These are phyloP conservation scores for Magnusiomyces clavatus DNA, from an alignment of 1,139 yeast species.

Conservation along the genomic window DNA sequence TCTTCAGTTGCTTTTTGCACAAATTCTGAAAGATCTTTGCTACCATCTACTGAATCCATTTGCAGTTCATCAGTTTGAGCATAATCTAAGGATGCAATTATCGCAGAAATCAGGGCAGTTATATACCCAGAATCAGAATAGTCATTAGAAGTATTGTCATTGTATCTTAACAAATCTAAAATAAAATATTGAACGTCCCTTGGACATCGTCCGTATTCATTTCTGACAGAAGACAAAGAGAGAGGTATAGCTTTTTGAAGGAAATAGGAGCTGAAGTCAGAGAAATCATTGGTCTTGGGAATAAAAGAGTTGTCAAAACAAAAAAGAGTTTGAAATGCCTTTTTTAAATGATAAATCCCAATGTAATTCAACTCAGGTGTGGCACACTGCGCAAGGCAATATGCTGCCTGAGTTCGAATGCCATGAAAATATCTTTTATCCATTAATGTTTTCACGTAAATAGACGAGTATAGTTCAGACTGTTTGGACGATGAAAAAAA, in stretches of 20 bases:
- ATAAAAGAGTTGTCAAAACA: constrained; percentile 62
- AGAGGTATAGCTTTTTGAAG: constrained; percentile 61
- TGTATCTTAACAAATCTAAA: constrained; percentile 66
- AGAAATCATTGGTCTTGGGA: constrained; percentile 77
- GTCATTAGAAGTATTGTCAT: constrained; percentile 75
- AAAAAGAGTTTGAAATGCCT: constrained; percentile 58
- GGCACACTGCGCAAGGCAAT: constrained; percentile 63
- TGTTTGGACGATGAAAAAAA: constrained; percentile 65
- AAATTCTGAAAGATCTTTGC: constrained; percentile 32
- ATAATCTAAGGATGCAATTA: constrained; percentile 37
- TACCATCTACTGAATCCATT: constrained; percentile 14
- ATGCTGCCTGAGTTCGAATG: constrained; percentile 79
- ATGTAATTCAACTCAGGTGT: constrained; percentile 52
- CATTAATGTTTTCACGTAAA: constrained; percentile 70
- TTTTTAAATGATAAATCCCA: constrained; percentile 67
- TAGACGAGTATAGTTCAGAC: constrained; percentile 60
- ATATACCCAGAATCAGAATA: constrained; percentile 71
- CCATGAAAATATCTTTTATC: constrained; percentile 87
- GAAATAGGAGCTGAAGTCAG: constrained; percentile 57
- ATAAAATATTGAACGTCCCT: constrained; percentile 52
- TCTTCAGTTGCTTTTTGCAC: constrained; percentile 46
- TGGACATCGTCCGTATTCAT: constrained; percentile 64
- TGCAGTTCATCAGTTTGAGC: constrained; percentile 23
- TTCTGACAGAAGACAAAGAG: constrained; percentile 54
- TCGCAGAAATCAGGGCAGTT: constrained; percentile 47